phyloP scores from a whole-genome alignment of 2,329 filamentous ascomycete genomes.

The Phyllosticta citriasiana region DNA sequence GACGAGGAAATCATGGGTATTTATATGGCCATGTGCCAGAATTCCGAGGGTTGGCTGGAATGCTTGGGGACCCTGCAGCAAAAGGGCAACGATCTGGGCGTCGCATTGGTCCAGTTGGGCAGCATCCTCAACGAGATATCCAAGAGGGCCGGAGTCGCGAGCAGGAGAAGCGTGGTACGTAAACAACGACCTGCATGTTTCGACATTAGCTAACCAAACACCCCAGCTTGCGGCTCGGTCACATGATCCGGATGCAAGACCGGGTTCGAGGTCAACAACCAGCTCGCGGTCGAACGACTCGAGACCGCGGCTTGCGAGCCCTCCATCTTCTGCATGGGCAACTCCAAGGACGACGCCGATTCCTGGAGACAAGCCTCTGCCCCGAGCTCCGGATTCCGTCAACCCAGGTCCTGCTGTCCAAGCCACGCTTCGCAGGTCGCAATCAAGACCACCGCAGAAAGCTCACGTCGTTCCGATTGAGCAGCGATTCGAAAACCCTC shows the following conservation, averaged over 20 bases:
- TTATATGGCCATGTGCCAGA: constrained; percentile 83
- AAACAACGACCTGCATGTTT: neutral
- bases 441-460: constrained; percentile 4
- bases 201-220: neutral
- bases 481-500: constrained; percentile 9
- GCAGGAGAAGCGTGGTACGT: constrained; percentile 64
- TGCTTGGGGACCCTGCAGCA: constrained; percentile 68
- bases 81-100: constrained; percentile 60
- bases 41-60: constrained; percentile 80
- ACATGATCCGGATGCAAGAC: constrained; percentile 6
- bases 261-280: constrained; percentile 7
- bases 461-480: constrained; percentile 5
- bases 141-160: constrained; percentile 71
- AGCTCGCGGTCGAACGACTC: constrained; percentile 6
- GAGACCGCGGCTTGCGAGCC: constrained; percentile 6
- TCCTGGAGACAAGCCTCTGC: constrained; percentile 8
- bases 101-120: constrained; percentile 60
- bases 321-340: constrained; percentile 3
- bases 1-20: constrained; percentile 58
- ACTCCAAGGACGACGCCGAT: constrained; percentile 4
- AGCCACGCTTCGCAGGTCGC: constrained; percentile 5
- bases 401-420: neutral
- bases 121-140: constrained; percentile 79
- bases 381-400: constrained; percentile 4
- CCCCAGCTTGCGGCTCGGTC: constrained; percentile 5